Evolutionary conservation across 164 flowering plant species (phyloP), one percentile per base, ranked within the genome.

Genomic region (Stephania cephalantha): DNA sequence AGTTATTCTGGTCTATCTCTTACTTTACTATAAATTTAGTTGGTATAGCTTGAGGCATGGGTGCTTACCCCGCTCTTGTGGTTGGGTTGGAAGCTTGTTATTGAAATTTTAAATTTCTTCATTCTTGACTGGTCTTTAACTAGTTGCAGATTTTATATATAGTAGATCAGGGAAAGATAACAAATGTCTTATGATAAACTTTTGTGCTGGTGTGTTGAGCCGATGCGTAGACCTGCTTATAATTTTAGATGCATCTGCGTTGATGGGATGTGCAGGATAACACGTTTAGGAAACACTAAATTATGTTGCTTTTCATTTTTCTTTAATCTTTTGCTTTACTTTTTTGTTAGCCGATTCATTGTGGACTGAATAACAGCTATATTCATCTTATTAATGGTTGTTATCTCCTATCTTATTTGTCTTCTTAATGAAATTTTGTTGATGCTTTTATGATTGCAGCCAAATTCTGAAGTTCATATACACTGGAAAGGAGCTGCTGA

Each of bases 401-500:
- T n/a, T 17, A 71, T 61, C 22, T 72, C 46, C 18, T 42, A 46
- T 15, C 22, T 7, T 70, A 1, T 72, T 61, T 73, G 75, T 8
- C 9, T 46, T 65, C 61, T 61, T 48, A 13, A 74, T 67, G 10
- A 55, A 5, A 67, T 35, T 17, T 6, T 20, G n/a, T 2, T 8
- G 30, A 58, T 50, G n/a, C 53, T 18, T 52, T 58, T 42, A 61
- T 72, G n/a, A 69, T 75, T 82, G 71, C 88, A 91, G 97, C 77
- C 89, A 44, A 86, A 90, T 74, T 85, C 89, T 69, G 76, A 85
- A 80, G 90, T 91, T 75, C 97, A 84, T 82, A 76, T 95, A 70
- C 97, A 95, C 73, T 93, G 98, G 98, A 93, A 95, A 83, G 98
- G 98, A 2, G 99, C 98, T 80, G 97, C 99, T 48, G 99, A 95